phyloP scores from a whole-genome alignment of 2,329 filamentous ascomycete species.

The Penicillium sp. region DNA sequence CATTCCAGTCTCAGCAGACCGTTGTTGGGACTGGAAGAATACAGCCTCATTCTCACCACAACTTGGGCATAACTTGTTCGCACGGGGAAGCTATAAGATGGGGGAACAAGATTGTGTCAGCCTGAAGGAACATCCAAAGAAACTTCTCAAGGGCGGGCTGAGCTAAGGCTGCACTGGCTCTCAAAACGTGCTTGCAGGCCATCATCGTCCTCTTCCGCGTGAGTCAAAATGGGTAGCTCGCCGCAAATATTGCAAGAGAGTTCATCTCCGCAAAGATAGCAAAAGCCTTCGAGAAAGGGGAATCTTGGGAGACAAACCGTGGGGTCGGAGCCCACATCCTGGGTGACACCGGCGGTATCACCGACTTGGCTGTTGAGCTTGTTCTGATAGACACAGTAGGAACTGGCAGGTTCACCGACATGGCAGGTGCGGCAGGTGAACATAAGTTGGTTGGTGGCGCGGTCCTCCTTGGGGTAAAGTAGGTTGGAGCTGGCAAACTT shows the following conservation, averaged over 20 bases:
- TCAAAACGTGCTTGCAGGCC: not conserved
- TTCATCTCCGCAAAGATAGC: conserved; percentile 59
- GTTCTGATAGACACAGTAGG: conserved; percentile 93
- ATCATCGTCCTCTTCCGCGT: conserved; percentile 16
- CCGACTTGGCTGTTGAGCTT: conserved; percentile 86
- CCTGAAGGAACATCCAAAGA: conserved; percentile 17
- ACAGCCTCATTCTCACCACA: conserved; percentile 90
- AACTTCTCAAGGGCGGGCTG: conserved; percentile 8
- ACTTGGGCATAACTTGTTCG: conserved; percentile 78
- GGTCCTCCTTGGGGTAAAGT: conserved; percentile 95
- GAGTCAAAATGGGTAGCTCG: conserved; percentile 27
- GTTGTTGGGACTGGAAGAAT: conserved; percentile 98
- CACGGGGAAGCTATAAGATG: conserved; percentile 76
- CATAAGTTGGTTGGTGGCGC: conserved; percentile 77
- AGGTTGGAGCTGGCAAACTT: conserved; percentile 73
- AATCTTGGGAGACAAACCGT: conserved; percentile 75
- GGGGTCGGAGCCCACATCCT: conserved; percentile 95
- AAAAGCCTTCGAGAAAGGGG: conserved; percentile 39
- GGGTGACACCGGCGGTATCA: conserved; percentile 94
- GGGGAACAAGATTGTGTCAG: conserved; percentile 28
- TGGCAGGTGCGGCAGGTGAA: conserved; percentile 96
- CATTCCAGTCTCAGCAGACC: conserved; percentile 97
- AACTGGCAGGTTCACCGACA: conserved; percentile 81
- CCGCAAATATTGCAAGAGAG: conserved; percentile 57
- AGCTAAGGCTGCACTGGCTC: conserved; percentile 2